Percentiles rank a stretch among this genome's conserved stretches.
Evolutionary conservation across 2,329 filamentous ascomycete species (phyloP).

Genomic region (Pyricularia sp.): DNA sequence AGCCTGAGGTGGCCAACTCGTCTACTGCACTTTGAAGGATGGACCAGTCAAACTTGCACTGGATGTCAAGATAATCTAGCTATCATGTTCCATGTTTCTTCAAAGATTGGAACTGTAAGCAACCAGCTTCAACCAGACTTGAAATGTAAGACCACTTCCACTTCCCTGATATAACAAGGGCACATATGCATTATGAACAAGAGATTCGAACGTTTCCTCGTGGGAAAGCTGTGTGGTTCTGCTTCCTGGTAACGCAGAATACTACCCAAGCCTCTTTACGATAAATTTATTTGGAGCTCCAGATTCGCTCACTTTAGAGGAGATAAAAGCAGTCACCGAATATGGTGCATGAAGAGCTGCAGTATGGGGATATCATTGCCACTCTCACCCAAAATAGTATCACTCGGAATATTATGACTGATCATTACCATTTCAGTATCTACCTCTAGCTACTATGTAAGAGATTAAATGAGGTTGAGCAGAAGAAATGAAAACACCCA

Average conservation of each 20-base stretch:
- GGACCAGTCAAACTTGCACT: not conserved
- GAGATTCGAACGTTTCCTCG: not conserved
- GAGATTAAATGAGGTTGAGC: too few relatives aligned
- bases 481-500: not conserved
- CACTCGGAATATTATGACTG: not conserved
- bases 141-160: not conserved
- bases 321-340: not conserved
- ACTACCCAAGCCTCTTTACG: not conserved
- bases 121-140: not conserved
- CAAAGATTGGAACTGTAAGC: not conserved
- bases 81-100: not conserved
- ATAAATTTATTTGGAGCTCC: not conserved
- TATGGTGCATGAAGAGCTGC: not conserved
- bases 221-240: not conserved
- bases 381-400: not conserved
- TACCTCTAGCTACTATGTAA: not conserved
- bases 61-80: not conserved
- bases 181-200: not conserved
- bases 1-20: constrained; percentile 9
- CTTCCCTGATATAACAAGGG: too few relatives aligned
- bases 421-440: not conserved
- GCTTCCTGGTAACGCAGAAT: not conserved
- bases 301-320: not conserved
- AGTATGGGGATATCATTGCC: not conserved
- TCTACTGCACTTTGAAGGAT: too few relatives aligned